Conservation (phyloP, 1,284 basidiomycete genomes). For the Xerocomus minutiporus region DNA sequence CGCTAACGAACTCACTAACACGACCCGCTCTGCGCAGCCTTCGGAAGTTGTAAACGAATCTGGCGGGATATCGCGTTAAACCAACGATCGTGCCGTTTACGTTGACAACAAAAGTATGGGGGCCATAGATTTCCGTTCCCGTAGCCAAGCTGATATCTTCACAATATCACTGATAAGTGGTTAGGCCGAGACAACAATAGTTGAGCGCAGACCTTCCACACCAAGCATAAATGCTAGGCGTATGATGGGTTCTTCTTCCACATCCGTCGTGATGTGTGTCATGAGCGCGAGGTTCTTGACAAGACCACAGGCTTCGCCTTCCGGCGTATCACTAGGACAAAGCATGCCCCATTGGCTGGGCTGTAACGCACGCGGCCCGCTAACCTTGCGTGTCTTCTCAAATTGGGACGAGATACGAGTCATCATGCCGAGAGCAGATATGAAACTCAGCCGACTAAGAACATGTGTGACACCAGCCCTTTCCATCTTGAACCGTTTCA, state of each 20-base stretch:
- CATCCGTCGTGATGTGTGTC: conserved; percentile 99
- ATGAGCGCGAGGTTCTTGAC: conserved; percentile 99
- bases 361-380: conserved; percentile 94
- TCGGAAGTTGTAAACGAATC: conserved; percentile 89
- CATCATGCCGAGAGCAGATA: conserved; percentile 99
- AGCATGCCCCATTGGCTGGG: conserved; percentile 99
- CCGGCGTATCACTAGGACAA: conserved; percentile 97
- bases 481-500: conserved; percentile 99
- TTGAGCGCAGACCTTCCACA: conserved; percentile 69
- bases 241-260: conserved; percentile 93
- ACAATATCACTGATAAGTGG: conserved; percentile 15
- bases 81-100: conserved; percentile 97
- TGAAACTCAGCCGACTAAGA: conserved; percentile 91
- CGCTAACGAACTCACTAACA: conserved; percentile 94
- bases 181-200: conserved; percentile 9
- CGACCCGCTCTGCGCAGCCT: conserved; percentile 87
- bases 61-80: conserved; percentile 79
- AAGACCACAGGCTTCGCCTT: conserved; percentile 98
- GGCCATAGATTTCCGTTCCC: conserved; percentile 93
- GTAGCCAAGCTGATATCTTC: conserved; percentile 90
- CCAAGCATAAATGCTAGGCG: conserved; percentile 91
- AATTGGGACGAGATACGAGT: conserved; percentile 98
- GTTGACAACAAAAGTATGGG: conserved; percentile 91
- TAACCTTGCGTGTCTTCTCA: conserved; percentile 99
- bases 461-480: conserved; percentile 98